A percentile compares a stretch with the other conserved stretches of the same genome.
Conservation (phyloP, 257 asterid genomes). For the Phtheirospermum japonicum region DNA sequence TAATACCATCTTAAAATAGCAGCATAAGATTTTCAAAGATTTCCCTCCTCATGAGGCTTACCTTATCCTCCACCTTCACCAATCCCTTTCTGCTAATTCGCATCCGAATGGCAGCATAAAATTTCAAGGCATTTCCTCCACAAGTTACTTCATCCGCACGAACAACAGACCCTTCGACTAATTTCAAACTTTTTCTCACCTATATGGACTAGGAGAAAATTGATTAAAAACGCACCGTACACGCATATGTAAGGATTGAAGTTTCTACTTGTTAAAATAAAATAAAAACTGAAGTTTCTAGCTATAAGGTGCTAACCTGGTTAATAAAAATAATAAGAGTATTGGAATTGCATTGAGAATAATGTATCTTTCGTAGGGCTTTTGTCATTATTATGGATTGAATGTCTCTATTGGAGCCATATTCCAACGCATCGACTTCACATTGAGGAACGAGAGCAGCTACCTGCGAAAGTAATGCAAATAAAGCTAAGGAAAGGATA, state of each 20-base stretch:
- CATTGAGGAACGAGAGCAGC: conserved; percentile 93
- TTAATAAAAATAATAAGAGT: conserved; percentile 84
- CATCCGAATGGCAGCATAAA: conserved; percentile 90
- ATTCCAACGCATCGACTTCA: conserved; percentile 54
- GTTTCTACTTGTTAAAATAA: too few species aligned
- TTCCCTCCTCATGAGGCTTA: conserved; percentile 23
- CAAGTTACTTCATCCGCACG: conserved; percentile 78
- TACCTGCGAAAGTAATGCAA: conserved; percentile 56
- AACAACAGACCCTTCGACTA: conserved; percentile 46
- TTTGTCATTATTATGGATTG: conserved; percentile 78
- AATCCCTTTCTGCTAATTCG: conserved; percentile 70
- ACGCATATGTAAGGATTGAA: conserved; percentile 5
- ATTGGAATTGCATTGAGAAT: conserved; percentile 72
- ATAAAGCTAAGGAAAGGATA: conserved; percentile 22
- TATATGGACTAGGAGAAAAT: conserved; percentile 27
- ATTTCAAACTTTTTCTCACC: conserved; percentile 58
- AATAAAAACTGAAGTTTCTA: conserved; percentile 23
- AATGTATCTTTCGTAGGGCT: conserved; percentile 84
- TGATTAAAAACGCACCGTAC: conserved; percentile 13
- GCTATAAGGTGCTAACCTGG: conserved; percentile 56
- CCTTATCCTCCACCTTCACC: conserved; percentile 65
- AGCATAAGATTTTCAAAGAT: conserved; percentile 3
- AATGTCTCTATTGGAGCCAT: conserved; percentile 48
- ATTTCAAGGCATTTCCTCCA: conserved; percentile 95
- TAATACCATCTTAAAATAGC: conserved; percentile 10